These are phyloP conservation scores for Hericium erinaceus DNA, from an alignment of 768 basidiomycete genomes.

Conservation along the genomic window DNA sequence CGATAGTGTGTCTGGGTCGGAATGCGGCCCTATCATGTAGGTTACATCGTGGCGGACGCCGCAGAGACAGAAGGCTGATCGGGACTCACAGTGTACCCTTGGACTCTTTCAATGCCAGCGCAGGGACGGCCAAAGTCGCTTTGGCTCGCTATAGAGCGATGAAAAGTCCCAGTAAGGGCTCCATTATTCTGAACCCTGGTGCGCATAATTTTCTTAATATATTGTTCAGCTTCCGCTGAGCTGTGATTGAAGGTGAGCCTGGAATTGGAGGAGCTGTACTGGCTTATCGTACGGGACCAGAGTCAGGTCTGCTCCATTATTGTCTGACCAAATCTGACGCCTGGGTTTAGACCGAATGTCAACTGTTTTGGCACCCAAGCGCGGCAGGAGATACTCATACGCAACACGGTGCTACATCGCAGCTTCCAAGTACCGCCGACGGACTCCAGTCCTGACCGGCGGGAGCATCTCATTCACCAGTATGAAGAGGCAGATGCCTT, in stretches of 20 bases:
- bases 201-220: background rate
- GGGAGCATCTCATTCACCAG: background rate
- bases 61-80: background rate
- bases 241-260: background rate
- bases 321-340: too few relatives aligned
- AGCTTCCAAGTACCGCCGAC: background rate
- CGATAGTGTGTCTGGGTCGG: constrained; percentile 7
- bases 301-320: constrained; percentile 14
- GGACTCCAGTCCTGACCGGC: background rate
- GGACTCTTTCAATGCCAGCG: constrained; percentile 21
- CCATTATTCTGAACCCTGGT: constrained; percentile 25
- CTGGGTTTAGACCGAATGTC: background rate
- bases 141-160: constrained; percentile 22
- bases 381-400: background rate
- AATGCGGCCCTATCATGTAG: constrained; percentile 18
- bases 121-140: constrained; percentile 22
- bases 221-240: background rate
- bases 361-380: background rate
- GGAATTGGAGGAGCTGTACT: background rate
- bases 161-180: constrained; percentile 17
- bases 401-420: background rate
- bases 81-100: constrained; percentile 21
- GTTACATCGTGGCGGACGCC: background rate
- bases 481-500: background rate
- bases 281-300: background rate